A percentile compares a stretch with the other conserved stretches of the same genome.
Evolutionary conservation across 208 protist genomes (phyloP).

Genomic region (Kentomonas sorsogonicus): DNA sequence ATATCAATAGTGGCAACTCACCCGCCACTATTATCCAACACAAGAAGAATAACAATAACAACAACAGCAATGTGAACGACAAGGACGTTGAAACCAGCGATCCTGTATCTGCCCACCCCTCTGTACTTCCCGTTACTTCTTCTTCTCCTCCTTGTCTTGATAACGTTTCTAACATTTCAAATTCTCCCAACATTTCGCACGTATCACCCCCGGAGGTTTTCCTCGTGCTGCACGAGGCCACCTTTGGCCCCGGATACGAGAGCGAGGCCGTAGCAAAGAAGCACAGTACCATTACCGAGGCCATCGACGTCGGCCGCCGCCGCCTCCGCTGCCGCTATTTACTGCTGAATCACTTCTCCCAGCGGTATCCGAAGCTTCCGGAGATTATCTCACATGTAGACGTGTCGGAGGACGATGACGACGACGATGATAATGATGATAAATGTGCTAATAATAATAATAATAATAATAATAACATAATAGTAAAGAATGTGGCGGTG

Average conservation of each 20-base stretch:
- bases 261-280: slow-evolving; percentile 78
- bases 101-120: background rate
- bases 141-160: background rate
- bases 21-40: no score
- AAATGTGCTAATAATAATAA: background rate
- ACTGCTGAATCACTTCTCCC: slow-evolving; percentile 90
- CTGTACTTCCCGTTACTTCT: background rate
- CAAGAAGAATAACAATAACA: no score
- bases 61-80: no score
- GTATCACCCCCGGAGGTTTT: slow-evolving; percentile 25
- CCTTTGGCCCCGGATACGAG: slow-evolving; percentile 85
- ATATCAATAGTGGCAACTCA: no score
- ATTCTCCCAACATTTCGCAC: background rate
- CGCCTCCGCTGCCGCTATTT: slow-evolving; percentile 34
- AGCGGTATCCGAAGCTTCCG: slow-evolving; percentile 90
- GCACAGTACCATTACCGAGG: slow-evolving; percentile 87
- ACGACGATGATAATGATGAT: background rate
- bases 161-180: background rate
- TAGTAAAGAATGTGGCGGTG: no score
- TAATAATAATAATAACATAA: background rate
- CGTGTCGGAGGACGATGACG: background rate
- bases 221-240: slow-evolving; percentile 91
- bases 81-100: no score
- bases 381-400: no score
- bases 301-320: slow-evolving; percentile 51